phyloP scores from a whole-genome alignment of 306 rosid species.

The Ormosia emarginata region DNA sequence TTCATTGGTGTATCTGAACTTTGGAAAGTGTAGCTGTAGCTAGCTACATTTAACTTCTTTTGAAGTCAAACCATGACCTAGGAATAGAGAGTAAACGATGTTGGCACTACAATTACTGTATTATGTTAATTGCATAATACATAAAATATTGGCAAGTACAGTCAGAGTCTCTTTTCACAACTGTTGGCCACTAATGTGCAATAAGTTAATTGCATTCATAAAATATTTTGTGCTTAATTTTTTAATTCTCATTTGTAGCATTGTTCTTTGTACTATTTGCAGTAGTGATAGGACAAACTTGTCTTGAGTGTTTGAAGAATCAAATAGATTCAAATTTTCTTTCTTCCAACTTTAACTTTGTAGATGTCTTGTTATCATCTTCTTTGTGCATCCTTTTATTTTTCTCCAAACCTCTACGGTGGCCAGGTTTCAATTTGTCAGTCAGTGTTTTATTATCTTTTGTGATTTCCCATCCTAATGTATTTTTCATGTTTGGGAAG shows the following conservation, averaged over 20 bases:
- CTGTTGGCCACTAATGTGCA: background rate
- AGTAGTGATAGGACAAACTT: background rate
- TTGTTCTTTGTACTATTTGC: conserved; percentile 1
- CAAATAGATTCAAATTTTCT: background rate
- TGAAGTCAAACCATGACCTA: background rate
- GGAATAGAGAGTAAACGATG: background rate
- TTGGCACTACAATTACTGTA: background rate
- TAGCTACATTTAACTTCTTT: conserved; percentile 19
- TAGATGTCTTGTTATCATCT: background rate
- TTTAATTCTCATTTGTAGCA: background rate
- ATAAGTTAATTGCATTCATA: background rate
- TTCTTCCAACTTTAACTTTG: background rate
- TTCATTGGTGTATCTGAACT: background rate
- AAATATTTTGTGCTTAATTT: background rate
- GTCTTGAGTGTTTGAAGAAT: background rate
- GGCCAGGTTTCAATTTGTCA: background rate
- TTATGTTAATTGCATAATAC: background rate
- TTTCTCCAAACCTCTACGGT: background rate
- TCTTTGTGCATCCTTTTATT: background rate
- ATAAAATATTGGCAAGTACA: conserved; percentile 62
- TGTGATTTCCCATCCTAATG: background rate
- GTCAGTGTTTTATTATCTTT: background rate
- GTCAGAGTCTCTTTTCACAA: background rate
- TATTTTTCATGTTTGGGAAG: background rate
- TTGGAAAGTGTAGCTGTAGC: conserved; percentile 17